A percentile compares a stretch with the other conserved stretches of the same genome.
phyloP scores from a whole-genome alignment of 2,329 filamentous ascomycete species.

The Pestalotiopsis sp. region DNA sequence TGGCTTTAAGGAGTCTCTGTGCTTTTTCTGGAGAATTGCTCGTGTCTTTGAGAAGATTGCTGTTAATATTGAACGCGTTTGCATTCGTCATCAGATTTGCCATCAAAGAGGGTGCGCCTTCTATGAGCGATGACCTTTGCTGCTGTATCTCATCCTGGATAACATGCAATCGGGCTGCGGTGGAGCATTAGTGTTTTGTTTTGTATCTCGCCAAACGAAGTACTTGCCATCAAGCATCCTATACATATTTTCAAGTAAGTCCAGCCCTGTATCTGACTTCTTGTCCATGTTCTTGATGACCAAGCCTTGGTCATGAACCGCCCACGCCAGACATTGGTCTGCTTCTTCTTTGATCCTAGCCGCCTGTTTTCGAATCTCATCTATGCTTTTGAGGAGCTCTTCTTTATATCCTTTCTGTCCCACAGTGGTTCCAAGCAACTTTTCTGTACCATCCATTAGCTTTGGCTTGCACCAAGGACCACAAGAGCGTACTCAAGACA shows the following conservation, averaged over 20 bases:
- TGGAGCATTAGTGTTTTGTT: too few relatives aligned
- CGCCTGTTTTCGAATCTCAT: background rate
- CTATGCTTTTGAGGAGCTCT: background rate
- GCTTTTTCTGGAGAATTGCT: background rate
- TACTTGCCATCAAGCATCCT: background rate
- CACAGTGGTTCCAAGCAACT: background rate
- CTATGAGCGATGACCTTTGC: too few relatives aligned
- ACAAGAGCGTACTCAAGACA: background rate
- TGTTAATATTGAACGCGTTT: background rate
- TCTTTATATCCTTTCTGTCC: background rate
- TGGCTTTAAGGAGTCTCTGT: background rate
- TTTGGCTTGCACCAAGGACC: too few relatives aligned
- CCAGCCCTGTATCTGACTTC: background rate
- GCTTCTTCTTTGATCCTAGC: constrained; percentile 8
- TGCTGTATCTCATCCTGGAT: too few relatives aligned
- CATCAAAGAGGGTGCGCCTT: background rate
- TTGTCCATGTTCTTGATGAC: background rate
- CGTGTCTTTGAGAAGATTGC: background rate
- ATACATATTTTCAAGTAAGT: background rate
- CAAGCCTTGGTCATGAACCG: background rate
- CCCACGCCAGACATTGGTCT: background rate
- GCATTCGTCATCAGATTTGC: background rate
- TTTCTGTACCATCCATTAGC: background rate
- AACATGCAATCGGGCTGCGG: too few relatives aligned
- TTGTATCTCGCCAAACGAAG: too few relatives aligned